Base-by-base conservation (phyloP, 176 grass and related monocot species). In the Oryza punctata region DNA sequence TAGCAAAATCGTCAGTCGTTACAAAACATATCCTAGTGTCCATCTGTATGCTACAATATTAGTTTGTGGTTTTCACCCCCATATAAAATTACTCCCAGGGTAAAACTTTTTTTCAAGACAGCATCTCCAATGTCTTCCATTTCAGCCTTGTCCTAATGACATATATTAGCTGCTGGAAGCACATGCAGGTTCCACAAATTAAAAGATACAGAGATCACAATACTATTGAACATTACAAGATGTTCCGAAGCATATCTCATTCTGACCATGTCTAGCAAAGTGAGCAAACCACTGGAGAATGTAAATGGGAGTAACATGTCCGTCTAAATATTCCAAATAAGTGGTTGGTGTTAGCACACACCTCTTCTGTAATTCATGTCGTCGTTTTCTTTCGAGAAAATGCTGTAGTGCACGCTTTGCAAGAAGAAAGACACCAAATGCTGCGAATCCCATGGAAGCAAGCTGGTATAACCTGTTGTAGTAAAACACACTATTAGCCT, bases 391-490 rank as follows among this genome's bases (percentile, higher is more conserved):
- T 80, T 94, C 83, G n/a, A 96, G 77, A 88, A 95, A 84, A 94
- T 87, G 90, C 57, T 95, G 88, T 44, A 94, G 77, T 37, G 93
- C 91, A 89, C 89, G 93, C 57, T 94, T 99, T 83, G 93, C 93
- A 46, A 99, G 93, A 82, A 99, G 87, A 80, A 89, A 96, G 29
- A 87, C 78, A 87, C 93, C 93, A 66, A 93, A 89, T 41, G 90
- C 81, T 83, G 96, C 88, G 88, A 99, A 93, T 16, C 96, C 93
- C 85, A 87, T 88, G 67, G 96, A 99, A 85, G 96, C 96, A 87
- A 92, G 81, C 72, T 88, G 76, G 67, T 95, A 98, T 57, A 92
- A 92, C 73, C 96, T 98, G 81, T 84, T 71, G 40, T 10, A 69
- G 24, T 69, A 54, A 80, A 24, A 71, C 81, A 88, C 14, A 16